phyloP scores from a whole-genome alignment of 306 rosid genomes.

The Myrica gale region DNA sequence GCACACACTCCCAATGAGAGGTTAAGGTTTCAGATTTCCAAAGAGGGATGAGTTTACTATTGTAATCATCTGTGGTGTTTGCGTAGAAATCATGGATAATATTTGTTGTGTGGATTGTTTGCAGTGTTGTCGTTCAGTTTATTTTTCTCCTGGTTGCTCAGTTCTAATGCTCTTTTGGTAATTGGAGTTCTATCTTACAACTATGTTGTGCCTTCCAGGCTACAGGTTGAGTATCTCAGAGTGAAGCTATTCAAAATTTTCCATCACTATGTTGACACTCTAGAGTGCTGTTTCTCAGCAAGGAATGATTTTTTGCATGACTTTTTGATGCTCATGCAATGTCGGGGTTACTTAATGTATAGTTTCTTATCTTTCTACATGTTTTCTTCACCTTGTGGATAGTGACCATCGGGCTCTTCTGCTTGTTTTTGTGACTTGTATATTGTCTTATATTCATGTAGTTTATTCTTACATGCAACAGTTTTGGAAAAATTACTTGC shows the following conservation, averaged over 20 bases:
- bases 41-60: neutral
- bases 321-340: constrained; percentile 45
- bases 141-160: constrained; percentile 19
- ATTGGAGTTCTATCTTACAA: constrained; percentile 29
- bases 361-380: constrained; percentile 21
- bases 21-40: neutral
- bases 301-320: constrained; percentile 39
- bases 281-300: constrained; percentile 27
- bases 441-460: neutral
- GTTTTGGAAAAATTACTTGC: constrained; percentile 25
- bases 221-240: constrained; percentile 27
- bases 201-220: constrained; percentile 47
- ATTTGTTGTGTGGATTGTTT: neutral
- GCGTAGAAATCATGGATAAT: neutral
- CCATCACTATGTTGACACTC: constrained; percentile 24
- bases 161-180: constrained; percentile 8
- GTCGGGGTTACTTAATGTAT: constrained; percentile 65
- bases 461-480: neutral
- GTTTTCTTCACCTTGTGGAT: neutral
- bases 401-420: neutral
- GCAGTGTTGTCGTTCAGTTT: neutral
- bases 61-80: neutral
- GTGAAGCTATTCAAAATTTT: constrained; percentile 37
- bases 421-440: neutral
- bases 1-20: neutral